Conservation (phyloP, 2,329 filamentous ascomycete species). For the Trichophyton equinum region DNA sequence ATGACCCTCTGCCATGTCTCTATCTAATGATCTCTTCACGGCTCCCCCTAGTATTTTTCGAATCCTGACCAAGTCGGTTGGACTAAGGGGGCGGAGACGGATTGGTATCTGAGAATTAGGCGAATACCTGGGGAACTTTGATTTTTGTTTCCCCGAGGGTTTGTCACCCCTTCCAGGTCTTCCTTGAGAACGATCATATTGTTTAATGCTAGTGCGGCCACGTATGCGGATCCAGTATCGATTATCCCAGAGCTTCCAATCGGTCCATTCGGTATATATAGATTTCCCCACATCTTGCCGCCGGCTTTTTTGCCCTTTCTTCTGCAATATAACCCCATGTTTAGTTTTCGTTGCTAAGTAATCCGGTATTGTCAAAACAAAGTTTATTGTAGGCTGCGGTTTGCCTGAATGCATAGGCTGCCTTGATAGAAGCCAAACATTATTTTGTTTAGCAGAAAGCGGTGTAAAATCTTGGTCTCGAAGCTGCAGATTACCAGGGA, state of each 20-base stretch:
- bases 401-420: constrained; percentile 24
- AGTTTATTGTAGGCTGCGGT: constrained; percentile 14
- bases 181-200: background rate
- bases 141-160: background rate
- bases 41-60: background rate
- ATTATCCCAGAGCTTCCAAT: constrained; percentile 41
- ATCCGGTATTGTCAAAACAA: constrained; percentile 15
- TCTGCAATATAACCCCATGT: background rate
- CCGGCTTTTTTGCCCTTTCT: background rate
- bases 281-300: background rate
- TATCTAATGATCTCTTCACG: background rate
- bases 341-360: background rate
- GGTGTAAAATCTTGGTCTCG: background rate
- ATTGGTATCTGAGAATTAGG: constrained; percentile 19
- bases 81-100: constrained; percentile 11
- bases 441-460: constrained; percentile 14
- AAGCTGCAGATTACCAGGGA: background rate
- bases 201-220: background rate
- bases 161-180: background rate
- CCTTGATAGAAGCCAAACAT: constrained; percentile 29
- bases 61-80: background rate
- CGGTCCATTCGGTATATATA: constrained; percentile 18
- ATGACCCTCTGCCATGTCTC: background rate
- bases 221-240: constrained; percentile 44
- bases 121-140: constrained; percentile 9